Conservation (phyloP, 371 early-diverging fungal genomes). For the Apophysomyces ossiformis region DNA sequence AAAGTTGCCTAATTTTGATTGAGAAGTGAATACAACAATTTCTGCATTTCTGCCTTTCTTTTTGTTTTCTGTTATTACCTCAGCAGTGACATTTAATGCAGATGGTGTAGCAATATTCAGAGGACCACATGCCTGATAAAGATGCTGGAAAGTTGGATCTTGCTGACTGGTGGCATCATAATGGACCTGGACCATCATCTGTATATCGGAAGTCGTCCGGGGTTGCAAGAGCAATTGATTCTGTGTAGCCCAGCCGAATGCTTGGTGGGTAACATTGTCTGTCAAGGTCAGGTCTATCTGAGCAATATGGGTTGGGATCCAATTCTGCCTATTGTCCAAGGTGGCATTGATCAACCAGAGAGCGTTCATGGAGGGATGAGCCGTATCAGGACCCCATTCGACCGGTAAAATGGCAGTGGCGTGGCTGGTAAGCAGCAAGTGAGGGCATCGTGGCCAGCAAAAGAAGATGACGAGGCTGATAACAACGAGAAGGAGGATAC, state of each 20-base stretch:
- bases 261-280: conserved; percentile 21
- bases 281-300: conserved; percentile 20
- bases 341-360: conserved; percentile 24
- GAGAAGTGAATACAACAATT: too few species aligned
- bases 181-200: conserved; percentile 20
- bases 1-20: conserved; percentile 31
- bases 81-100: conserved; percentile 30
- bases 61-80: conserved; percentile 10
- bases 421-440: conserved; percentile 18
- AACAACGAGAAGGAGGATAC: background rate
- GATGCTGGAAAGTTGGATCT: conserved; percentile 22
- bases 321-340: conserved; percentile 21
- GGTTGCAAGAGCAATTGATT: conserved; percentile 13
- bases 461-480: conserved; percentile 17
- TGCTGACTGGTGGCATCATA: conserved; percentile 3
- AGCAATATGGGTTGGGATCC: conserved; percentile 15
- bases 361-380: conserved; percentile 13
- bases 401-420: conserved; percentile 6
- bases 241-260: conserved; percentile 16
- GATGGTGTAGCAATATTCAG: conserved; percentile 20
- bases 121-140: conserved; percentile 23
- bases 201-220: conserved; percentile 9
- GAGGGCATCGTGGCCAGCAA: conserved; percentile 36
- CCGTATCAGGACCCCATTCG: conserved; percentile 11
- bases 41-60: background rate